A percentile compares a stretch with the other conserved stretches of the same genome.
Conservation (phyloP, 192 early-diverging fungal genomes). For the Coemansia sp. region DNA sequence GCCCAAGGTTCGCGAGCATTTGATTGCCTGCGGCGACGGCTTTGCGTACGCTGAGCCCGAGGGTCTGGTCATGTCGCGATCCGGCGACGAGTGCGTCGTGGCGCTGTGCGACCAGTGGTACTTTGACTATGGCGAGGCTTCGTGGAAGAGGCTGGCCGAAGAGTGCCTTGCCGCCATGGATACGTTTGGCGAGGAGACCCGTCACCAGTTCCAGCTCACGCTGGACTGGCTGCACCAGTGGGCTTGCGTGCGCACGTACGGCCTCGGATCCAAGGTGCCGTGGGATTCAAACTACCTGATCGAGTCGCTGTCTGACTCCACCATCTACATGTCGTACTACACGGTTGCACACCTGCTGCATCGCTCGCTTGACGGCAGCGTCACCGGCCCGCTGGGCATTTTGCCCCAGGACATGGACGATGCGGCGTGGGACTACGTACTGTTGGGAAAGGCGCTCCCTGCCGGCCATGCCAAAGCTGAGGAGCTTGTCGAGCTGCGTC, state of each 20-base stretch:
- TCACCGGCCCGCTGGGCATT: slow-evolving; percentile 72
- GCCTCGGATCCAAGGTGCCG: slow-evolving; percentile 87
- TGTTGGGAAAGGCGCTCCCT: slow-evolving; percentile 62
- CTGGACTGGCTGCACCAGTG: slow-evolving; percentile 94
- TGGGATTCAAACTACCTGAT: slow-evolving; percentile 93
- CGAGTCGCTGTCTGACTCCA: slow-evolving; percentile 96
- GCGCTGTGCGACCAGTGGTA: slow-evolving; percentile 98
- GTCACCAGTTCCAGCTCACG: slow-evolving; percentile 77
- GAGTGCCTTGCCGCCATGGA: slow-evolving; percentile 79
- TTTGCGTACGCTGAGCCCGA: slow-evolving; percentile 97
- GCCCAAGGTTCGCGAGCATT: slow-evolving; percentile 65
- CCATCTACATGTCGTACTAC: slow-evolving; percentile 99
- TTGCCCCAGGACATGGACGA: slow-evolving; percentile 83
- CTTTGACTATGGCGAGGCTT: slow-evolving; percentile 90
- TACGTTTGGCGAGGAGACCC: slow-evolving; percentile 73
- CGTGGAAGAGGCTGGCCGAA: slow-evolving; percentile 74
- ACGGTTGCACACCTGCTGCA: slow-evolving; percentile 92
- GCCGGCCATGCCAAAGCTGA: slow-evolving; percentile 53
- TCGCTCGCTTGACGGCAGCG: slow-evolving; percentile 76
- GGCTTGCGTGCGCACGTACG: slow-evolving; percentile 94
- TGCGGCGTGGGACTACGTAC: slow-evolving; percentile 88
- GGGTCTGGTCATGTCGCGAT: slow-evolving; percentile 83
- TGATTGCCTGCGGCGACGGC: slow-evolving; percentile 68
- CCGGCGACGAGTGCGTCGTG: slow-evolving; percentile 96
- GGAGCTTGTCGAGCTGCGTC: slow-evolving; percentile 72